These are phyloP conservation scores for Panus rudis DNA, from an alignment of 768 basidiomycete genomes.

Conservation along the genomic window DNA sequence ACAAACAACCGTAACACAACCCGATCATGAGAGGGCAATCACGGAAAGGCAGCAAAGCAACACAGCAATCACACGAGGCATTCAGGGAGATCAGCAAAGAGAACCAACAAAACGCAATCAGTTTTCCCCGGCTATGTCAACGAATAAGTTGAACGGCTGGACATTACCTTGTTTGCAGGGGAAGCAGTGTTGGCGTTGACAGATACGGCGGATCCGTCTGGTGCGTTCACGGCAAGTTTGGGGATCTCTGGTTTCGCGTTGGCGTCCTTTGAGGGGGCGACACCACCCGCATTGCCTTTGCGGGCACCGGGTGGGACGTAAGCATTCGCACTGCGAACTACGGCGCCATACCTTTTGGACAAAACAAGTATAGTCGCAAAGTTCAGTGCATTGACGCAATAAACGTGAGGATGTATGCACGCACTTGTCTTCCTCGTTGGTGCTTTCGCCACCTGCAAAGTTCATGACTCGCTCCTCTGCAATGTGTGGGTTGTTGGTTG, in stretches of 20 bases:
- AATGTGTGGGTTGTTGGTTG: conserved; percentile 73
- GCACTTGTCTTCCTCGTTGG: conserved; percentile 96
- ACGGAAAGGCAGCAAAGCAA: no score
- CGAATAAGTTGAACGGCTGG: neutral
- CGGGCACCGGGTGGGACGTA: conserved; percentile 94
- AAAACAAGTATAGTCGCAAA: conserved; percentile 11
- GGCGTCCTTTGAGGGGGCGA: conserved; percentile 22
- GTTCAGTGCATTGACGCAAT: neutral
- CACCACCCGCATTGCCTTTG: conserved; percentile 29
- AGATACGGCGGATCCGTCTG: conserved; percentile 54
- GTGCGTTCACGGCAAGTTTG: conserved; percentile 69
- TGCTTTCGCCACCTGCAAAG: conserved; percentile 55
- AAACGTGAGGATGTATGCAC: conserved; percentile 20
- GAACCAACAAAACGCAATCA: no score
- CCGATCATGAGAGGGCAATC: no score
- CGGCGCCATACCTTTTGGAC: conserved; percentile 75
- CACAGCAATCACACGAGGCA: conserved; percentile 1
- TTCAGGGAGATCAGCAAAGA: no score
- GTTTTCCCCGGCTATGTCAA: no score
- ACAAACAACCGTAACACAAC: no score
- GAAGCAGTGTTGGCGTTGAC: conserved; percentile 58
- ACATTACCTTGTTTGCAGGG: conserved; percentile 31
- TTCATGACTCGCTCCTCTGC: conserved; percentile 77
- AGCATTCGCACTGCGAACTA: conserved; percentile 79
- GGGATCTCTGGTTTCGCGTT: conserved; percentile 45